These are phyloP conservation scores for Cutaneotrichosporon curvatum DNA, from an alignment of 1,284 basidiomycete species.

Conservation along the genomic window DNA sequence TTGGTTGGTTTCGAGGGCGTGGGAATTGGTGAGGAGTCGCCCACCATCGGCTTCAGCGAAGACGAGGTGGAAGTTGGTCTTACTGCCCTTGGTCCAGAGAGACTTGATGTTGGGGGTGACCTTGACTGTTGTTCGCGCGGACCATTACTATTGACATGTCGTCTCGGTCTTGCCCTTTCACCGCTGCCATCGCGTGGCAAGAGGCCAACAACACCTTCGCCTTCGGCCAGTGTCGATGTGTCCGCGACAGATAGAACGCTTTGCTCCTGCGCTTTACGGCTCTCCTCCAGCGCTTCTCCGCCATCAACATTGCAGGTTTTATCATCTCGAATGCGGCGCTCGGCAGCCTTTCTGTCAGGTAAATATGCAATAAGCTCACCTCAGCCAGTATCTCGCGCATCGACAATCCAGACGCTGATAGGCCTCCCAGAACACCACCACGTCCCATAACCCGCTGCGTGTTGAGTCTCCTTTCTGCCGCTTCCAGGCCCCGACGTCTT, in stretches of 20 bases:
- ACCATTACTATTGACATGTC: too few relatives aligned
- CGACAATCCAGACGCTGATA: constrained; percentile 47
- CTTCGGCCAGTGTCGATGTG: too few relatives aligned
- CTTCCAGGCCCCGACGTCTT: constrained; percentile 59
- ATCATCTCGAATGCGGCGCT: constrained; percentile 63
- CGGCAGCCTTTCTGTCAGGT: constrained; percentile 59
- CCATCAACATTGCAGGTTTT: constrained; percentile 54
- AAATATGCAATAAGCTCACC: constrained; percentile 49
- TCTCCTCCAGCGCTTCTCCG: constrained; percentile 58
- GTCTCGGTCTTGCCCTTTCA: too few relatives aligned
- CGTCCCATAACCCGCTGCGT: constrained; percentile 51
- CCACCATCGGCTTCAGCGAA: too few relatives aligned
- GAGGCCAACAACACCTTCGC: too few relatives aligned
- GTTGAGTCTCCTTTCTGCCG: constrained; percentile 63
- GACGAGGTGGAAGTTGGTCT: too few relatives aligned
- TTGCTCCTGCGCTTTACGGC: constrained; percentile 59
- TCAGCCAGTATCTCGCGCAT: constrained; percentile 67
- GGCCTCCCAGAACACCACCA: constrained; percentile 49
- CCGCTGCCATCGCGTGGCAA: too few relatives aligned
- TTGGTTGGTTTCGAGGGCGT: too few relatives aligned
- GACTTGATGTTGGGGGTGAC: too few relatives aligned
- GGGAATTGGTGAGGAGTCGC: too few relatives aligned
- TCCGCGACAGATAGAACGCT: constrained; percentile 55
- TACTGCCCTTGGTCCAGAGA: too few relatives aligned
- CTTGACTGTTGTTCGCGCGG: too few relatives aligned